Conservation (phyloP, 2,329 filamentous ascomycete genomes). For the Laburnicola sp. region DNA sequence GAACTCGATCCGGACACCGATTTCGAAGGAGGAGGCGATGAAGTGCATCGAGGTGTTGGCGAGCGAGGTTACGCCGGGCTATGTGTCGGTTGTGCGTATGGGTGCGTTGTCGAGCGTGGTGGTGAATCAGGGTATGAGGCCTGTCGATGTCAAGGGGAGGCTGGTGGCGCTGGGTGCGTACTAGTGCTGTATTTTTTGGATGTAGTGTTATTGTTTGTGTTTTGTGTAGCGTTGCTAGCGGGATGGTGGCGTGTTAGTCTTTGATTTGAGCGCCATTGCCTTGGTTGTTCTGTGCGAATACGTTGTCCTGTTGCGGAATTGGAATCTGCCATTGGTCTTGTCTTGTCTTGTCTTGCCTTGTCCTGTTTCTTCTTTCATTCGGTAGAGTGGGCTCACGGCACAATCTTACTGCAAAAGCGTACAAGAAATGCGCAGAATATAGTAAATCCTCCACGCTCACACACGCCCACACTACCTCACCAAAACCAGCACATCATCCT, state of each 20-base stretch:
- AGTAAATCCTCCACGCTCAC: no score
- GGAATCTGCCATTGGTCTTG: no score
- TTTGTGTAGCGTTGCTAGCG: constrained; percentile 1
- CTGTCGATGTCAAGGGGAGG: constrained; percentile 37
- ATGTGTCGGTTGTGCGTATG: constrained; percentile 46
- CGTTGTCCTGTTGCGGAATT: no score
- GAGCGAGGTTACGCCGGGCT: constrained; percentile 49
- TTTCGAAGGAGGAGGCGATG: constrained; percentile 51
- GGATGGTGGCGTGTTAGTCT: not conserved
- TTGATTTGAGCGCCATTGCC: not conserved
- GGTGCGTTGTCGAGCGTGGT: constrained; percentile 50
- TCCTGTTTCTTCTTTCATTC: no score
- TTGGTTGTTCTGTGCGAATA: not conserved
- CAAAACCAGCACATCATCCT: no score
- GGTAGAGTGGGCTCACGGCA: no score
- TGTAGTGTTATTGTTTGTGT: not conserved
- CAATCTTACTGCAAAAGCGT: no score
- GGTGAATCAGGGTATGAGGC: constrained; percentile 43
- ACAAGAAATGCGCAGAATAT: no score
- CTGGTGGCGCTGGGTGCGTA: constrained; percentile 34
- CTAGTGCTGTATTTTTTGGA: not conserved
- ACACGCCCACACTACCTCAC: no score
- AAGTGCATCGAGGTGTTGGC: constrained; percentile 50
- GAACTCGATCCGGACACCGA: constrained; percentile 51
- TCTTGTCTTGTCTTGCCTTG: no score